Evolutionary conservation across 2,329 filamentous ascomycete species (phyloP).

Genomic region (Aspergillus fijiensis): DNA sequence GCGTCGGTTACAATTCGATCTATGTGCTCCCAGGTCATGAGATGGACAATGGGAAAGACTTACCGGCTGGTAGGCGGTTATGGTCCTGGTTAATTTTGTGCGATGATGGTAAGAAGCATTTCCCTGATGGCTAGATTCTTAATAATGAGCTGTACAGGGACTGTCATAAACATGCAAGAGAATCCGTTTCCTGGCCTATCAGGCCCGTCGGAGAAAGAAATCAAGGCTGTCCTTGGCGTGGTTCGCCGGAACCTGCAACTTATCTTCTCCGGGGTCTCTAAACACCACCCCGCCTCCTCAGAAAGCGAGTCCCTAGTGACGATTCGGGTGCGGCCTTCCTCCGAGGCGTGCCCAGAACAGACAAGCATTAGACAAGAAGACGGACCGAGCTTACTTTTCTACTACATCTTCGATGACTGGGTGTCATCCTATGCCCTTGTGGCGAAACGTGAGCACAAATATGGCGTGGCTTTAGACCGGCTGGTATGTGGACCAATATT

Average conservation of each 20-base stretch:
- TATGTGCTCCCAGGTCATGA: conserved; percentile 49
- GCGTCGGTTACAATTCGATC: conserved; percentile 67
- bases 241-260: conserved; percentile 59
- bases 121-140: not conserved
- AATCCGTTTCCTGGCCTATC: conserved; percentile 52
- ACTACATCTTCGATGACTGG: conserved; percentile 69
- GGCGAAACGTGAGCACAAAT: conserved; percentile 55
- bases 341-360: conserved; percentile 30
- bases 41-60: conserved; percentile 30
- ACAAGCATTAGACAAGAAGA: conserved; percentile 48
- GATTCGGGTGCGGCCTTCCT: conserved; percentile 43
- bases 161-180: conserved; percentile 70
- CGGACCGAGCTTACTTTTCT: conserved; percentile 62
- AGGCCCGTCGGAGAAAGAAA: conserved; percentile 29
- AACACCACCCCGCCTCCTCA: conserved; percentile 47
- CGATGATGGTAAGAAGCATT: conserved; percentile 54
- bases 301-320: conserved; percentile 54
- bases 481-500: conserved; percentile 41
- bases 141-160: conserved; percentile 48
- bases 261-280: conserved; percentile 62
- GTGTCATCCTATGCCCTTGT: conserved; percentile 62
- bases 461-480: conserved; percentile 49
- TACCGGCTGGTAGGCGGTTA: conserved; percentile 54
- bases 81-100: conserved; percentile 74
- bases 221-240: conserved; percentile 32